Base-by-base conservation (phyloP, 768 basidiomycete genomes). In the Trametes maxima region DNA sequence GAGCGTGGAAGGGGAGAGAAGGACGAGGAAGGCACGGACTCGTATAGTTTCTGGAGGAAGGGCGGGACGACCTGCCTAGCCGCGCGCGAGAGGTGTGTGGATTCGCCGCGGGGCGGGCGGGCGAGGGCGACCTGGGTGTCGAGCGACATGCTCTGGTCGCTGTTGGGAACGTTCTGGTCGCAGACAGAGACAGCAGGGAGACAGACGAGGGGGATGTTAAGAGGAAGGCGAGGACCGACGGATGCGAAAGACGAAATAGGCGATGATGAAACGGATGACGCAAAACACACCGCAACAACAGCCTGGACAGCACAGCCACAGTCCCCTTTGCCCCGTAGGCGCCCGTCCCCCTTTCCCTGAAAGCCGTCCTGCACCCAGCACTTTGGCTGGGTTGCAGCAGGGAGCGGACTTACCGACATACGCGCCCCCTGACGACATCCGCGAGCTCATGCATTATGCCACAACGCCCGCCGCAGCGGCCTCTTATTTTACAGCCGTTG, bases 41-140 rank as follows among this genome's bases (percentile, higher is more conserved):
- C 90, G 75, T 89, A 95, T 36, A 98, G 82, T 75, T 98, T 98
- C 75, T 95, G 92, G 14, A 97, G 80, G 71, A 97, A 97, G 0
- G 90, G 90, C 3, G 95, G 94, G 0, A 89, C 83, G 37, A 81
- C 72, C 59, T 80, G 78, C 60, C 79, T 75, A 16, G 79, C 78
- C n/a, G 77, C 75, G 72, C 74, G 80, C 73, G 74, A 80, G 37
- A 81, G 67, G 60, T 77, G 76, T 19, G 77, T 72, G 21, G 78
- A 73, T 40, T 77, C 66, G 22, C 73, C 70, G 53, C 80, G 54
- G 70, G 35, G 74, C 28, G 78, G 71, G 52, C 86, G 78, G 0
- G 84, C 72, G n/a, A 87, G 76, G 3, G 85, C 80, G 61, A 86
- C 78, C 66, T 86, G 85, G 17, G 82, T 80, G 67, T 86, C 82